Evolutionary conservation across 176 grass and related monocot genomes (phyloP).

Genomic region (Eragrostis curvula): DNA sequence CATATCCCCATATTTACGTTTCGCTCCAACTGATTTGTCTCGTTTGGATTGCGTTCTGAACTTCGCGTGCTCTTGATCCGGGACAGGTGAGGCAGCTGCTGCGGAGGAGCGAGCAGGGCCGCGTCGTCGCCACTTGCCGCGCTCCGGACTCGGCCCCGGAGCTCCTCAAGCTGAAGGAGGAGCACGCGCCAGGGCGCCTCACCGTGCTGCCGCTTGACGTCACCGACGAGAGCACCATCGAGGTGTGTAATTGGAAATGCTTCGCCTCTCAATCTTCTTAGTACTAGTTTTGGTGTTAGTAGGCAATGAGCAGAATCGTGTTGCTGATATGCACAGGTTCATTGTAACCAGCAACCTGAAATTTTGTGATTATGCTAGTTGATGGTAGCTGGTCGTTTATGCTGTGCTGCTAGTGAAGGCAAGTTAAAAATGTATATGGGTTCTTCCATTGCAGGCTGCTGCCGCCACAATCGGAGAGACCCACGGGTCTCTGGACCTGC

Average conservation of each 20-base stretch:
- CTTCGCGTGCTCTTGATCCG: neutral
- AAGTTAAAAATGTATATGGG: neutral
- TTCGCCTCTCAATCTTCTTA: neutral
- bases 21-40: no score
- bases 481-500: slow-evolving; percentile 65
- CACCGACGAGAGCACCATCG: slow-evolving; percentile 76
- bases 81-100: slow-evolving; percentile 81
- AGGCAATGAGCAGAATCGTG: neutral
- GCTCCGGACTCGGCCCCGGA: slow-evolving; percentile 53
- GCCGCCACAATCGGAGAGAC: slow-evolving; percentile 56
- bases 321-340: no score
- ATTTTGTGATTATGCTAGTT: no score
- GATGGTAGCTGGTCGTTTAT: neutral
- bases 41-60: neutral
- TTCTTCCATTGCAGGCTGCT: slow-evolving; percentile 53
- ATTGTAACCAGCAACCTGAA: neutral
- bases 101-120: slow-evolving; percentile 48
- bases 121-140: slow-evolving; percentile 80
- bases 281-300: neutral
- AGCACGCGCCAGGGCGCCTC: slow-evolving; percentile 54
- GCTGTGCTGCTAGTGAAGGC: neutral
- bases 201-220: slow-evolving; percentile 79
- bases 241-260: slow-evolving; percentile 37
- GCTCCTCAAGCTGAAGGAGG: slow-evolving; percentile 58
- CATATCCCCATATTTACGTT: neutral